A percentile compares a stretch with the other conserved stretches of the same genome.
These are phyloP conservation scores for Schizonepeta tenuifolia DNA, from an alignment of 257 asterid genomes.

Conservation along the genomic window DNA sequence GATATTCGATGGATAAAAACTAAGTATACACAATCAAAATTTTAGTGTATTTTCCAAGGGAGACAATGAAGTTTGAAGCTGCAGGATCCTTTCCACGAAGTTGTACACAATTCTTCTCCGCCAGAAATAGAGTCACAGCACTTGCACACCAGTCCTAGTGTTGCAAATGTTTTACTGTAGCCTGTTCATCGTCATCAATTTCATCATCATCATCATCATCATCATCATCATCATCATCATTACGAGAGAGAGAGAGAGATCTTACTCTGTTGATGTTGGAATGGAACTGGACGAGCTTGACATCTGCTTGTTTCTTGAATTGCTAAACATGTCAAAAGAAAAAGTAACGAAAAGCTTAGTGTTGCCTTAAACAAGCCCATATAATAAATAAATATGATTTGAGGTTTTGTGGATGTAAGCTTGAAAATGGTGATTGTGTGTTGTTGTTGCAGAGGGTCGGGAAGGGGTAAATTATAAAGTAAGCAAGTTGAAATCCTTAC, in stretches of 20 bases:
- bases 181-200: conserved; percentile 18
- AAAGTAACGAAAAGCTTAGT: conserved; percentile 12
- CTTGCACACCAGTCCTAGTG: conserved; percentile 43
- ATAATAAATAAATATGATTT: background rate
- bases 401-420: background rate
- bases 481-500: background rate
- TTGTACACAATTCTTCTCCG: conserved; percentile 26
- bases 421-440: background rate
- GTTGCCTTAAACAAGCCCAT: conserved; percentile 28
- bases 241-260: background rate
- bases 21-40: background rate
- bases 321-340: conserved; percentile 20
- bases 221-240: background rate
- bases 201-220: background rate
- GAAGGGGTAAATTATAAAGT: background rate
- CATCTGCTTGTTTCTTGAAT: conserved; percentile 26
- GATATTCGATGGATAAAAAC: background rate
- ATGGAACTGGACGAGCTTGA: conserved; percentile 36
- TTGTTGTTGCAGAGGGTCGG: background rate
- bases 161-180: conserved; percentile 24
- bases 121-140: conserved; percentile 41
- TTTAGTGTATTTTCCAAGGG: conserved; percentile 41
- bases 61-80: conserved; percentile 39
- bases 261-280: conserved; percentile 37
- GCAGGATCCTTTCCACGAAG: conserved; percentile 42